Percentiles rank a stretch among this genome's conserved stretches.
phyloP scores from a whole-genome alignment of 352 stramenopile genomes.

The Globisporangium parvum region DNA sequence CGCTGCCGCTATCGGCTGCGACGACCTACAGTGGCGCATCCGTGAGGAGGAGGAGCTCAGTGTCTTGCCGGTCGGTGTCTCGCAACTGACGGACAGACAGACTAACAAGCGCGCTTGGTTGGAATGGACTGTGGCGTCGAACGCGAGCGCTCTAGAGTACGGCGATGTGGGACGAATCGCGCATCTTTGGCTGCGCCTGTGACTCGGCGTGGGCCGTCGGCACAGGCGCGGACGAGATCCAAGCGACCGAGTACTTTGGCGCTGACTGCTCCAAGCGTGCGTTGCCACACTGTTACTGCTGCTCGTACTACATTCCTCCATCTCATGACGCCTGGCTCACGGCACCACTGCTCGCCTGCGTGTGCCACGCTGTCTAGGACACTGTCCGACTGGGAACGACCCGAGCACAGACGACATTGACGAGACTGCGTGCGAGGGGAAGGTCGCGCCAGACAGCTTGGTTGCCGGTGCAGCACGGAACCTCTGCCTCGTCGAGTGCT shows the following conservation, averaged over 20 bases:
- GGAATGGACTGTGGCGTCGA: no score
- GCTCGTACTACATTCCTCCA: no score
- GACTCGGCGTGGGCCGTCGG: conserved; percentile 85
- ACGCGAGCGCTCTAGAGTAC: conserved; percentile 20
- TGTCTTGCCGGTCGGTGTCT: no score
- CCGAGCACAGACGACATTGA: conserved; percentile 43
- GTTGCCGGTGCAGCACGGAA: conserved; percentile 58
- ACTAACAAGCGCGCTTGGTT: not conserved
- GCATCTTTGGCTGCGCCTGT: conserved; percentile 87
- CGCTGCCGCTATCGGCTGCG: conserved; percentile 52
- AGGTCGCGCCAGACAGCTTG: conserved; percentile 30
- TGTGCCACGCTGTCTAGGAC: conserved; percentile 33
- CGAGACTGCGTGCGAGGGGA: conserved; percentile 72
- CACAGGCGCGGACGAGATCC: conserved; percentile 56
- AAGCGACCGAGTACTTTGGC: conserved; percentile 87
- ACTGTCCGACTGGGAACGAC: conserved; percentile 82
- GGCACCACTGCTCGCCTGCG: not conserved
- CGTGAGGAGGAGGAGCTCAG: not conserved
- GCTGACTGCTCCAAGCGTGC: conserved; percentile 78
- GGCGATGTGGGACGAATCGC: conserved; percentile 88
- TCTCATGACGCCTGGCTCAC: no score
- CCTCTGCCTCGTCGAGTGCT: conserved; percentile 90
- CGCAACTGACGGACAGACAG: not conserved
- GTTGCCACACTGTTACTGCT: conserved; percentile 1
- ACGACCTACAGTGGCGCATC: conserved; percentile 55